phyloP scores from a whole-genome alignment of 306 rosid genomes.

The Fragaria nilgerrensis region DNA sequence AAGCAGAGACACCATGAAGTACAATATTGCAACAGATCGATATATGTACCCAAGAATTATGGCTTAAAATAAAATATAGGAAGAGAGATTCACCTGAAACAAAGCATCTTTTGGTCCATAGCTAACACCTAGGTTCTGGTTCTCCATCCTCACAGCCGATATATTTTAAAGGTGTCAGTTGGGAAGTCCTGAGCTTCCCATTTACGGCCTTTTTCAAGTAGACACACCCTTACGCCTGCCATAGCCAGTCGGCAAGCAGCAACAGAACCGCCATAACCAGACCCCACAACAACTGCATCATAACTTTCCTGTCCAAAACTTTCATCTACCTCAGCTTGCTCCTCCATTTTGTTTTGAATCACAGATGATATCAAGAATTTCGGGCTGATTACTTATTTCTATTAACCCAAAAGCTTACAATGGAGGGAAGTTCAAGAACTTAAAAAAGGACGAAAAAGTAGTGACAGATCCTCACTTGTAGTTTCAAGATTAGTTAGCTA shows the following conservation, averaged over 20 bases:
- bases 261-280: slow-evolving; percentile 39
- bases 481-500: neutral
- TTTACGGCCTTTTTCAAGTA: slow-evolving; percentile 31
- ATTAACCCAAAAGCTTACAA: neutral
- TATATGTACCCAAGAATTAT: neutral
- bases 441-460: neutral
- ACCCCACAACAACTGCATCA: slow-evolving; percentile 39
- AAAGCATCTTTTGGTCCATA: slow-evolving; percentile 40
- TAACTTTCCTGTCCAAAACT: slow-evolving; percentile 20
- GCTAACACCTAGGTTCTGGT: slow-evolving; percentile 28
- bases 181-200: slow-evolving; percentile 41
- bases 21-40: neutral
- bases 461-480: neutral
- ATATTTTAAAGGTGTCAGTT: slow-evolving; percentile 26
- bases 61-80: neutral
- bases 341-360: slow-evolving; percentile 5
- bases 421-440: neutral
- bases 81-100: slow-evolving; percentile 31
- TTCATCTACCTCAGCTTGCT: neutral
- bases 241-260: slow-evolving; percentile 37
- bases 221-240: slow-evolving; percentile 33
- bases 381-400: neutral
- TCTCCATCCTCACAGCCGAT: slow-evolving; percentile 27
- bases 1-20: neutral
- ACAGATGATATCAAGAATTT: neutral